Conservation (phyloP, 2,329 filamentous ascomycete genomes). For the Monosporascus sp. region DNA sequence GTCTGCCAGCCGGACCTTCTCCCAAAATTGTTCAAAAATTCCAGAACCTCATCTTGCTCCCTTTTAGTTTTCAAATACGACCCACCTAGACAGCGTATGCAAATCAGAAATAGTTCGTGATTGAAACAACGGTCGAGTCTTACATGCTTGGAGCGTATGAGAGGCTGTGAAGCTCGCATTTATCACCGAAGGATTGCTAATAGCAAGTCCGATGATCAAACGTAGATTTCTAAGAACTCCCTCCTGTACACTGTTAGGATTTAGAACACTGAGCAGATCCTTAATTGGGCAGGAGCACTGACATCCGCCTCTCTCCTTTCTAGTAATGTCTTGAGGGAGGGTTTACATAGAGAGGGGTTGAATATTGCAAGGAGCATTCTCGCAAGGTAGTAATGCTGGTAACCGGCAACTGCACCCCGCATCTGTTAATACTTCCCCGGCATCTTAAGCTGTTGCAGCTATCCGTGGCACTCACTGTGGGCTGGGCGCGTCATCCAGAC, state of each 20-base stretch:
- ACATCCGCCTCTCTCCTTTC: conserved; percentile 1
- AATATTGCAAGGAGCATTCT: conserved; percentile 4
- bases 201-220: conserved; percentile 18
- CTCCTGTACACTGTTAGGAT: conserved; percentile 34
- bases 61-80: conserved; percentile 29
- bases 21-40: conserved; percentile 26
- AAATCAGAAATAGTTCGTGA: too few relatives aligned
- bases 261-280: conserved; percentile 20
- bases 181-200: conserved; percentile 20
- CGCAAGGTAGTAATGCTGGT: conserved; percentile 3
- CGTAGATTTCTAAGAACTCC: conserved; percentile 17
- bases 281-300: neutral
- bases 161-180: conserved; percentile 22
- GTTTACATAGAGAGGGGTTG: conserved; percentile 1
- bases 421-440: neutral
- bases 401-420: neutral
- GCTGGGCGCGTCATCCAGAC: conserved; percentile 1
- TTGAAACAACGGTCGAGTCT: conserved; percentile 1
- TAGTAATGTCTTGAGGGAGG: neutral
- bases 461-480: neutral
- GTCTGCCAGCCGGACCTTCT: conserved; percentile 33
- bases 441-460: neutral
- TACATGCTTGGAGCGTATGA: conserved; percentile 21
- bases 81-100: conserved; percentile 17
- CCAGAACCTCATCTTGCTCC: conserved; percentile 27